Evolutionary conservation across 257 asterid species (phyloP).

Genomic region (Echites panduratus): DNA sequence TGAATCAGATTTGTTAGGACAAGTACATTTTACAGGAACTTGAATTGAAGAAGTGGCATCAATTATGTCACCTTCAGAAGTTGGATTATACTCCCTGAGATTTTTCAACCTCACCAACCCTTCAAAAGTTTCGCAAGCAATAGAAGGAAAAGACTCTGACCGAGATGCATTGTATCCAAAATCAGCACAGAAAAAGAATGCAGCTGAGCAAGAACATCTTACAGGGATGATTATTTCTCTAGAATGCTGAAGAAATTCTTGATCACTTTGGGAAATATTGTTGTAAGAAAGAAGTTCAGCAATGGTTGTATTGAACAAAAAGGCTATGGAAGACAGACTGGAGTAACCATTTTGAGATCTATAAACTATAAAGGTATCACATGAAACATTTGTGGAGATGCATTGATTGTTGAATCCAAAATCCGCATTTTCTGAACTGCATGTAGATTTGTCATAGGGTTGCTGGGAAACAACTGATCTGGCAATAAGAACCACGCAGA

Average conservation of each 20-base stretch:
- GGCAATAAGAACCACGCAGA: constrained; percentile 1
- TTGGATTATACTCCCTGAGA: constrained; percentile 5
- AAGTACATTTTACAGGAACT: constrained; percentile 17
- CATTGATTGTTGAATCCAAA: constrained; percentile 4
- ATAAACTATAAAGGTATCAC: constrained; percentile 15
- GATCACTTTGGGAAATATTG: constrained; percentile 12
- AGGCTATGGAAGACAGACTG: constrained; percentile 5
- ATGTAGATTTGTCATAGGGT: background rate
- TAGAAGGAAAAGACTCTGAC: background rate
- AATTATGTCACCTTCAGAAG: constrained; percentile 1
- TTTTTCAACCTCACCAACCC: constrained; percentile 7
- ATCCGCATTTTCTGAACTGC: constrained; percentile 7
- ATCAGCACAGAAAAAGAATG: background rate
- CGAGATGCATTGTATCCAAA: background rate
- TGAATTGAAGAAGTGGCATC: constrained; percentile 1
- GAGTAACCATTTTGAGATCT: constrained; percentile 16
- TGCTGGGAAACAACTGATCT: constrained; percentile 5
- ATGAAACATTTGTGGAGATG: background rate
- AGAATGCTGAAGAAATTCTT: constrained; percentile 6
- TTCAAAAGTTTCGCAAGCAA: constrained; percentile 16
- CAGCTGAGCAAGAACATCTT: constrained; percentile 13
- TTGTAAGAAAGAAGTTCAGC: constrained; percentile 2
- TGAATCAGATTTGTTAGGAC: constrained; percentile 10
- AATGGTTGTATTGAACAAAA: constrained; percentile 5
- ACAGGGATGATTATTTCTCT: constrained; percentile 12